Evolutionary conservation across 2,329 filamentous ascomycete genomes (phyloP), one percentile per base, ranked within the genome.

Genomic region (Stagonosporopsis cucurbitacearum): DNA sequence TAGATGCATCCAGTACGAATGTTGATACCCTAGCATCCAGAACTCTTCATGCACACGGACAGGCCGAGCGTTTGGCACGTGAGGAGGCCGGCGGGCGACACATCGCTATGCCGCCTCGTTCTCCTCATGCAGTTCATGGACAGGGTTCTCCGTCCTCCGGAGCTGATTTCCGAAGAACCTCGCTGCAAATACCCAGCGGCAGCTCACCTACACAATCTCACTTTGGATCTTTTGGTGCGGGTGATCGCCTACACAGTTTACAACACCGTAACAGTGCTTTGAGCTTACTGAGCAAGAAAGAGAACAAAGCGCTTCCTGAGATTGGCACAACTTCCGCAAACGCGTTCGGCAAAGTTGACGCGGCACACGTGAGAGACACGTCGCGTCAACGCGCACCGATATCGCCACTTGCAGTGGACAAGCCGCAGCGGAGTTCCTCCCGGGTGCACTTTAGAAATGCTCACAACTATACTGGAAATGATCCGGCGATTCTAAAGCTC

Each of bases 1-100:
- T 96, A 26, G 95, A 98, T 75, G 95, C 95, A 6, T 96, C 92
- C 1, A 93, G 91, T 78, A 92, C 90, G 0, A 92, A 95, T 59
- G 89, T 94, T 67, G 87, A 89, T 61, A 80, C 86, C 0, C 75
- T 84, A 7, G 78, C 84, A 37, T 58, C 64, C n/a, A 77, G 77
- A 45, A 71, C 76, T 41, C 65, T 75, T 13, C 74, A 75, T 48
- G 71, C 73, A 23, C 75, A 75, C 60, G 78, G 68, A 56, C 77
- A 79, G 48, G 69, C 72, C 28, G 76, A 75, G 22, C 76, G 73
- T 13, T 40, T 72, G 15, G 56, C 60, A 15, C 67, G 65, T 6
- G 68, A 69, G 50, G 72, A 71, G 46, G 54, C 56, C 9, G 59
- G 52, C 17, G 48, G 49, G 17, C 59, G 59, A 33, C 59, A 64